A percentile compares a stretch with the other conserved stretches of the same genome.
Evolutionary conservation across 768 basidiomycete genomes (phyloP).

Genomic region (Termitomyces sp.): DNA sequence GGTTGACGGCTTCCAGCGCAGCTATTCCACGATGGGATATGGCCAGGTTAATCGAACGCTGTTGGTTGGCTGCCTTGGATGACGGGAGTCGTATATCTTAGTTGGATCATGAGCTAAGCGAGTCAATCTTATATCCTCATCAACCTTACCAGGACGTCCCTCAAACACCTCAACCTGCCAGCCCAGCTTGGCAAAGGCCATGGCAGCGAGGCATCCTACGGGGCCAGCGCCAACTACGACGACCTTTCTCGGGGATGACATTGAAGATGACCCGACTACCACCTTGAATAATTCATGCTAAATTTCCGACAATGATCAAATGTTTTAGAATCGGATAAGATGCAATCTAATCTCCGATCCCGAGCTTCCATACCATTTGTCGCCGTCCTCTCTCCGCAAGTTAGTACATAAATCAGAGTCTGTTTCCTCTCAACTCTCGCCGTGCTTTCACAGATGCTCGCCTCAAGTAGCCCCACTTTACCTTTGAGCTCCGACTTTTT

Average conservation of each 20-base stretch:
- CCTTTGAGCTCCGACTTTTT: conserved; percentile 53
- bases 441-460: conserved; percentile 5
- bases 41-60: conserved; percentile 94
- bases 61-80: conserved; percentile 60
- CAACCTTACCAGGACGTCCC: conserved; percentile 61
- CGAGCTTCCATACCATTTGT: not conserved
- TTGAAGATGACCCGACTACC: conserved; percentile 6
- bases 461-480: conserved; percentile 18
- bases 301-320: not conserved
- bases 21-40: conserved; percentile 92
- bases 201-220: conserved; percentile 89
- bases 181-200: conserved; percentile 81
- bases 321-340: not conserved
- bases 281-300: not conserved
- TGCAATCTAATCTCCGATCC: conserved; percentile 13
- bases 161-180: conserved; percentile 85
- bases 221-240: conserved; percentile 87
- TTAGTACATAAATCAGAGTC: no score
- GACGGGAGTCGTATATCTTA: conserved; percentile 74
- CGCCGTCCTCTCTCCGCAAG: no score
- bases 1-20: conserved; percentile 80
- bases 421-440: not conserved
- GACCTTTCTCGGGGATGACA: conserved; percentile 38
- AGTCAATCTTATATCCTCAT: not conserved
- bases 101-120: not conserved